These are phyloP conservation scores for Naganishia albida DNA, from an alignment of 1,284 basidiomycete species.

Conservation along the genomic window DNA sequence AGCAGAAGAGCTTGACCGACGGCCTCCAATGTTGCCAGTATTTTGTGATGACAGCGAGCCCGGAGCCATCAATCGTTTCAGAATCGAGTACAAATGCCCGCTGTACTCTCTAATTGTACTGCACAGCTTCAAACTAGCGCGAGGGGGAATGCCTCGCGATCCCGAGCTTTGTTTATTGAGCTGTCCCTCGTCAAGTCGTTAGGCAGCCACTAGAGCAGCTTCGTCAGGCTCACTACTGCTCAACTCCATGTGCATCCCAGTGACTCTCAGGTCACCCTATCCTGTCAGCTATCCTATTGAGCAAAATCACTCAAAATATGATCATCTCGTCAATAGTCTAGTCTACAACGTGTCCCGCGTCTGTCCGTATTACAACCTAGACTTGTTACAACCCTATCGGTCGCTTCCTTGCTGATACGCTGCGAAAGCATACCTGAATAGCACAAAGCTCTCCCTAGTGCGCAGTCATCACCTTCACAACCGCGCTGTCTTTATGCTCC, in stretches of 20 bases:
- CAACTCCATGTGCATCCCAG: no score
- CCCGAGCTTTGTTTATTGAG: no score
- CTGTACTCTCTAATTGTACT: background rate
- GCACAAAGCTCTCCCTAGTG: background rate
- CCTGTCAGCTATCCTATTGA: no score
- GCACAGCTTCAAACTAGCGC: background rate
- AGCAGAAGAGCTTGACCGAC: no score
- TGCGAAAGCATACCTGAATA: background rate
- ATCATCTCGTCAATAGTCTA: background rate
- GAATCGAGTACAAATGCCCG: background rate
- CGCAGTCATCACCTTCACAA: slow-evolving; percentile 20
- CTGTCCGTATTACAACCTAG: background rate
- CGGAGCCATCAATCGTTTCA: slow-evolving; percentile 1
- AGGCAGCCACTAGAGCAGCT: no score
- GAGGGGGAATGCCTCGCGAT: no score
- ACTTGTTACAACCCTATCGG: background rate
- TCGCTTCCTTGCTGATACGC: background rate
- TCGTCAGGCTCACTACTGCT: no score
- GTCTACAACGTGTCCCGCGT: background rate
- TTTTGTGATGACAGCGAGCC: no score
- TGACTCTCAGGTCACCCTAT: no score
- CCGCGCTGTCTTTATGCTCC: slow-evolving; percentile 7
- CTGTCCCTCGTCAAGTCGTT: no score
- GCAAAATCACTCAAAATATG: no score
- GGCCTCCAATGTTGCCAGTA: no score